phyloP scores from a whole-genome alignment of 2,329 filamentous ascomycete genomes.

The Microdochium paspali region DNA sequence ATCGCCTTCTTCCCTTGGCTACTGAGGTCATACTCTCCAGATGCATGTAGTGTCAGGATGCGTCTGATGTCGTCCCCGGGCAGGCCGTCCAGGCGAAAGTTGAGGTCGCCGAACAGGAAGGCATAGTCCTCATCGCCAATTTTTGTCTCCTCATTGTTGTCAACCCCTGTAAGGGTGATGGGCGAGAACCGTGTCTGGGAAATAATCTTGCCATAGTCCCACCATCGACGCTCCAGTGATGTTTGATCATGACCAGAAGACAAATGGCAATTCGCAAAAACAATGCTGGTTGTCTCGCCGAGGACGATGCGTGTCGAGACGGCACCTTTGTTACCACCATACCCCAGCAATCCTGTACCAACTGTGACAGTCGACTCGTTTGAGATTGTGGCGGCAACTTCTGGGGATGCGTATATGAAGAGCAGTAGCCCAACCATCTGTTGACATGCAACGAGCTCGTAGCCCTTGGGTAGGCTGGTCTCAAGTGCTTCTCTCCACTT shows the following conservation, averaged over 20 bases:
- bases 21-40: constrained; percentile 61
- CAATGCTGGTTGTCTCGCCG: constrained; percentile 79
- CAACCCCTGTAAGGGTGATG: constrained; percentile 54
- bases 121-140: constrained; percentile 88
- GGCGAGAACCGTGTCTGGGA: constrained; percentile 70
- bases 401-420: constrained; percentile 75
- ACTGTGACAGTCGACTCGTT: constrained; percentile 76
- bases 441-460: constrained; percentile 66
- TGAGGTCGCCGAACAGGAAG: constrained; percentile 95
- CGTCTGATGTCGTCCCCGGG: constrained; percentile 85
- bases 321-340: constrained; percentile 94
- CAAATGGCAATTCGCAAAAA: constrained; percentile 88
- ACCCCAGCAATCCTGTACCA: constrained; percentile 83
- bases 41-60: constrained; percentile 72
- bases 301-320: constrained; percentile 68
- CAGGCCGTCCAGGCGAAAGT: constrained; percentile 82
- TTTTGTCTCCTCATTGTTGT: constrained; percentile 54
- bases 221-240: constrained; percentile 75
- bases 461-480: constrained; percentile 65
- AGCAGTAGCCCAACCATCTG: constrained; percentile 81
- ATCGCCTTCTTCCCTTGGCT: constrained; percentile 26
- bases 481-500: constrained; percentile 76
- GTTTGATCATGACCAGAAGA: constrained; percentile 75
- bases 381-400: constrained; percentile 63
- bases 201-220: constrained; percentile 77